Evolutionary conservation across 192 early-diverging fungal genomes (phyloP).

Genomic region (Lobosporangium transversale): DNA sequence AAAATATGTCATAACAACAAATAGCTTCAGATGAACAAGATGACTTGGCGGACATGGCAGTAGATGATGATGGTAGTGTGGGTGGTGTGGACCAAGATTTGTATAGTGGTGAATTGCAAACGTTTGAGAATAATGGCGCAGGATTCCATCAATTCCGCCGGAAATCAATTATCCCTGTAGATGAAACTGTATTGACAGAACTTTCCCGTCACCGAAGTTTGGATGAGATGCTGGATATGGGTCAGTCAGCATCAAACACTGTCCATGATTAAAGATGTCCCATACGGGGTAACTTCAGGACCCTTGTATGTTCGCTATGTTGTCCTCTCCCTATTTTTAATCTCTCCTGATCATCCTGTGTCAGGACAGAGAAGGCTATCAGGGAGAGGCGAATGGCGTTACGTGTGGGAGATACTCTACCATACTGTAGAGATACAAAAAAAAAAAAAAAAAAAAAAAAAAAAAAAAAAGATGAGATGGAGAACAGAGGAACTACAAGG

Average conservation of each 20-base stretch:
- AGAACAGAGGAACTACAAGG: background rate
- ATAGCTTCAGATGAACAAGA: slow-evolving; percentile 35
- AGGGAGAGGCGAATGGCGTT: no score
- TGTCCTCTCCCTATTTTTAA: no score
- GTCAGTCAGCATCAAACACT: slow-evolving; percentile 15
- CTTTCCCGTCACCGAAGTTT: slow-evolving; percentile 65
- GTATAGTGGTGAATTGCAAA: slow-evolving; percentile 53
- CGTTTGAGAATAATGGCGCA: slow-evolving; percentile 55
- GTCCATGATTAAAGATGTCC: slow-evolving; percentile 6
- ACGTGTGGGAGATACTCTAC: background rate
- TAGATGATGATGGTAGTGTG: slow-evolving; percentile 34
- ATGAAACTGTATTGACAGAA: slow-evolving; percentile 67
- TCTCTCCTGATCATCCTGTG: no score
- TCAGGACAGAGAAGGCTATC: no score
- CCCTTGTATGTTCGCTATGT: no score
- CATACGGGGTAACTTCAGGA: no score
- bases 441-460: background rate
- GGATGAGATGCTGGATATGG: slow-evolving; percentile 62
- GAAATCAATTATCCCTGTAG: slow-evolving; percentile 73
- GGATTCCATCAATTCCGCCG: slow-evolving; percentile 64
- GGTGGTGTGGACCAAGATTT: slow-evolving; percentile 26
- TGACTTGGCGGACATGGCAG: slow-evolving; percentile 6
- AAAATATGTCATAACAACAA: background rate
- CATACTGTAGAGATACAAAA: background rate
- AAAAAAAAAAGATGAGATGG: background rate